Evolutionary conservation across 345 rosid genomes (phyloP).

Genomic region (Sonneratia caseolaris): DNA sequence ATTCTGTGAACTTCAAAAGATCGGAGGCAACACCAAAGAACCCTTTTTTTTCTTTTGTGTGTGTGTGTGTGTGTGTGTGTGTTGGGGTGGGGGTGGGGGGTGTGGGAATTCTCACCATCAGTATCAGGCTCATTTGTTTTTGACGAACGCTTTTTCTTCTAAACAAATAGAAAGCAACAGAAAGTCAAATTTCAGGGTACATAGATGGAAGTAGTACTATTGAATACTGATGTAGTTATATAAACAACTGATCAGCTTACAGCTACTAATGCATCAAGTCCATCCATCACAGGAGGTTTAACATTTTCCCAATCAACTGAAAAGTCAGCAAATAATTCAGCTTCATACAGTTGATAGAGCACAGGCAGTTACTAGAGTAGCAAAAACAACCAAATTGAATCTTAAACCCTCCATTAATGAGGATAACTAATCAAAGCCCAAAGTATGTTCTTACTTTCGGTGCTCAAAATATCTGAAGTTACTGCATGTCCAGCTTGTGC

Average conservation of each 20-base stretch:
- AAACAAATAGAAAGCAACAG: conserved; percentile 4
- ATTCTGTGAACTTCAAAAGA: conserved; percentile 5
- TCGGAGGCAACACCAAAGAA: conserved; percentile 6
- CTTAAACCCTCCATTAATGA: background rate
- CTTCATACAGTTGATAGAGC: background rate
- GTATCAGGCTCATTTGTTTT: conserved; percentile 34
- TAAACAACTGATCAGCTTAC: conserved; percentile 23
- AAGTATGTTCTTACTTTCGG: conserved; percentile 21
- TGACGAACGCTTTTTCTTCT: conserved; percentile 52
- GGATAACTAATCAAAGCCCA: background rate
- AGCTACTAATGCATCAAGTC: conserved; percentile 41
- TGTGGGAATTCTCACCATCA: conserved; percentile 35
- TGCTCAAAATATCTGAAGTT: conserved; percentile 39
- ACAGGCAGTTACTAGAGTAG: background rate
- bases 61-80: too few species aligned
- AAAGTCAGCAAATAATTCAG: background rate
- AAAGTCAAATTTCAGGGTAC: background rate
- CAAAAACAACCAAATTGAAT: background rate
- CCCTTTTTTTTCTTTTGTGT: too few species aligned
- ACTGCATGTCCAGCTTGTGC: conserved; percentile 61
- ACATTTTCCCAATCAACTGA: conserved; percentile 57
- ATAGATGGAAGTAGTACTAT: background rate
- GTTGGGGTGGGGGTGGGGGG: too few species aligned
- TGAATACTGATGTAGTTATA: background rate
- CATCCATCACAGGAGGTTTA: conserved; percentile 69